Base-by-base conservation (phyloP, 2,329 filamentous ascomycete species). In the Neobulgaria alba region DNA sequence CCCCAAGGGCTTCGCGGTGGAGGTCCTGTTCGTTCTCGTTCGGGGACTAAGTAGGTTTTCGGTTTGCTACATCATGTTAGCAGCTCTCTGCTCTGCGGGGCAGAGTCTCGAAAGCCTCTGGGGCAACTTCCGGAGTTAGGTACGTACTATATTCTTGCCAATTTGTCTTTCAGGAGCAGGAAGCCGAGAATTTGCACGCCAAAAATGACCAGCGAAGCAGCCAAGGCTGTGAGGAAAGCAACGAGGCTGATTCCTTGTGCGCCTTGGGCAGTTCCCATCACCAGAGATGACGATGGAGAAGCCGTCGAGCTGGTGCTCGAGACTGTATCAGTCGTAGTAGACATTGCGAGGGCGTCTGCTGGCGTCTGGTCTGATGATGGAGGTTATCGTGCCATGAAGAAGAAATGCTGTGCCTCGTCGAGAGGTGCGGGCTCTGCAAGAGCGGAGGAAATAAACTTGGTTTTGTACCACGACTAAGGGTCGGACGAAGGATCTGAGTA, bases 31-130 rank as follows among this genome's bases (percentile, higher is more conserved):
- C 87, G 78, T 65, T 94, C 85, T 57, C 82, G 77, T 63, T 92
- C 83, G 5, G 87, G 84, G 0, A 93, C 88, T 1, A 94, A 74
- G 52, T 86, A 94, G 3, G 87, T 90, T 61, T 87, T 80, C 2
- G 86, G 83, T 66, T 86, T 85, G 57, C 82, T 87, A 47, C 33
- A 32, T 32, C 4, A 23, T 15, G 26, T 58, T 41, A 55, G 48
- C 39, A 36, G 16, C 19, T n/a, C n/a, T n/a, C n/a, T n/a, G n/a
- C n/a, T n/a, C n/a, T n/a, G n/a, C n/a, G n/a, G n/a, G n/a, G n/a
- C n/a, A n/a, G n/a, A n/a, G n/a, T n/a, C n/a, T n/a, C n/a, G n/a
- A n/a, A n/a, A n/a, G n/a, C n/a, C n/a, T n/a, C n/a, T n/a, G n/a
- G n/a, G n/a, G n/a, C n/a, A n/a, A n/a, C n/a, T n/a, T n/a, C n/a